Percentiles rank a stretch among this genome's conserved stretches.
Conservation (phyloP, 2,329 filamentous ascomycete species). For the Ophiostoma sp. region DNA sequence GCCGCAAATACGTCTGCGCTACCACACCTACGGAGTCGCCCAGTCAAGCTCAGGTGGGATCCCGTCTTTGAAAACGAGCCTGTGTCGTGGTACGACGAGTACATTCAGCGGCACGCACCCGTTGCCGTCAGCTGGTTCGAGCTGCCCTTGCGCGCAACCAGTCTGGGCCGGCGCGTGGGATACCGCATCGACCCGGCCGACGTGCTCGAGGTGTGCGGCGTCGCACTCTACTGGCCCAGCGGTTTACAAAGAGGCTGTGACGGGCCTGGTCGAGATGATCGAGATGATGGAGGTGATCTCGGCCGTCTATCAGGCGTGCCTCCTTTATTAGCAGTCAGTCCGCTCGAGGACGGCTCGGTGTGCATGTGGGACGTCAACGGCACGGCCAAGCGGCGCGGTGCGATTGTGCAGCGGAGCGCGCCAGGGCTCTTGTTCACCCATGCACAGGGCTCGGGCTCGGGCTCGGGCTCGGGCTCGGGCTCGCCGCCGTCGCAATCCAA, state of each 20-base stretch:
- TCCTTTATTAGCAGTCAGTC: slow-evolving; percentile 58
- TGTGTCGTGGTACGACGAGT: slow-evolving; percentile 83
- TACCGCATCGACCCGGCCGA: slow-evolving; percentile 33
- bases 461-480: slow-evolving; percentile 28
- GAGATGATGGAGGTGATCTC: not conserved
- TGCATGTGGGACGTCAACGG: slow-evolving; percentile 74
- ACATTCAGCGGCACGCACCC: slow-evolving; percentile 72
- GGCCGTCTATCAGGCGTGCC: too few species aligned
- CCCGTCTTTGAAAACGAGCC: slow-evolving; percentile 65
- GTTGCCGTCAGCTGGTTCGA: slow-evolving; percentile 74
- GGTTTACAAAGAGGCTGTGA: too few species aligned
- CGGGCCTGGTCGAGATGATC: slow-evolving; percentile 32
- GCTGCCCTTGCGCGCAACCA: slow-evolving; percentile 45
- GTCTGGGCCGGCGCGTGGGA: slow-evolving; percentile 29
- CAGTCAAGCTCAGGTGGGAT: slow-evolving; percentile 55
- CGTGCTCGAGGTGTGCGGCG: slow-evolving; percentile 63
- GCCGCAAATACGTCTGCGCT: too few species aligned
- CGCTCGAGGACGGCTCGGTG: slow-evolving; percentile 81
- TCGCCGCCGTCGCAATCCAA: slow-evolving; percentile 47
- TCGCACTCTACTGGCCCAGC: slow-evolving; percentile 57
- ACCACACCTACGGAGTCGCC: not conserved
- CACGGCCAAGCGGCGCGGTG: slow-evolving; percentile 50
- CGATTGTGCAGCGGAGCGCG: slow-evolving; percentile 59
- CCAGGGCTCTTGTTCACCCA: slow-evolving; percentile 59
- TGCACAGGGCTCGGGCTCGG: too few species aligned